Evolutionary conservation across 441 rosid genomes (phyloP), one percentile per base, ranked within the genome.

Genomic region (Euphorbia schlechtendalii): DNA sequence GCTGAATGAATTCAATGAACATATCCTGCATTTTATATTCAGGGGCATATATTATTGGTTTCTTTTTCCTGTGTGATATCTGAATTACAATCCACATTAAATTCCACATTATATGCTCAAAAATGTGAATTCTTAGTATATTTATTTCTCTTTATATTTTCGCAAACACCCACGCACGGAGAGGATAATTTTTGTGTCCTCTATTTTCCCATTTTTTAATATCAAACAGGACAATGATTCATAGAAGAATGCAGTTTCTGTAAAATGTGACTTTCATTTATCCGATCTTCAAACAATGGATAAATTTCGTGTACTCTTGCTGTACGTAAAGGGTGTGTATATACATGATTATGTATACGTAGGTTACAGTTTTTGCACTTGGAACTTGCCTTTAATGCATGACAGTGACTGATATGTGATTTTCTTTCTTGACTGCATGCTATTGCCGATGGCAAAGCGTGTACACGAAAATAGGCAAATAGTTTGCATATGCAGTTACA

Each of bases 1-100:
- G 28, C 43, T 63, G 34, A 53, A 54, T 54, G 38, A 28, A 40
- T n/a, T n/a, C n/a, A n/a, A n/a, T n/a, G n/a, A n/a, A n/a, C 32
- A 30, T 22, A 1, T 61, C 10, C 0, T 27, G 17, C 5, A 21
- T 48, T 45, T 41, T 21, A 45, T 45, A 12, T 52, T 18, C 48
- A 11, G 24, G 10, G 14, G 25, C 13, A 17, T 28, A 30, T 36
- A 13, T 53, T 6, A 49, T 49, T 51, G 48, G 8, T 28, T 25
- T 56, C 21, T 3, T 40, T 55, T 36, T 41, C 9, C 21, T 28
- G 52, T 18, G 60, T 45, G 32, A 24, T 54, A 40, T 36, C 20
- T 21, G 4, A 30, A 41, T 14, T 61, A 36, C n/a, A 8, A 25
- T 14, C 6, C 25, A 13, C 8, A 8, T 18, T 57, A 32, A 46